Percentiles rank a stretch among this genome's conserved stretches.
phyloP scores from a whole-genome alignment of 345 rosid species.

The Gossypium arboreum region DNA sequence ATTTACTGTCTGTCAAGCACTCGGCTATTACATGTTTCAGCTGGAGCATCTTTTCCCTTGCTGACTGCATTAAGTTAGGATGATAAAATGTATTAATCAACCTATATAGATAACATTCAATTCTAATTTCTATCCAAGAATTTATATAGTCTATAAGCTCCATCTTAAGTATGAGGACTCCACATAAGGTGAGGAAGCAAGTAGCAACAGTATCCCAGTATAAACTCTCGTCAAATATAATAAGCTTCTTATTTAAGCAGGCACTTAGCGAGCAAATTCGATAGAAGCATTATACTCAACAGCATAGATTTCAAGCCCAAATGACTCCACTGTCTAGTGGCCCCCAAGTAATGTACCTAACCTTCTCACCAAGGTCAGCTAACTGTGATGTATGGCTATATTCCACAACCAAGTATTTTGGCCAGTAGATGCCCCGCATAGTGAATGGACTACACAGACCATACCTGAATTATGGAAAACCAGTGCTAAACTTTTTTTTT shows the following conservation, averaged over 20 bases:
- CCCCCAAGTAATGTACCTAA: slow-evolving; percentile 1
- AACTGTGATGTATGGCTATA: not conserved
- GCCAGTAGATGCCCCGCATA: not conserved
- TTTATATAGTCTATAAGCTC: not conserved
- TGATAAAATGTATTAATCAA: slow-evolving; percentile 1
- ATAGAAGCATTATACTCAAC: not conserved
- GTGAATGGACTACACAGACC: not conserved
- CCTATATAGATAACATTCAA: not conserved
- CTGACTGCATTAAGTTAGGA: slow-evolving; percentile 45
- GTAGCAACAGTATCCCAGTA: not conserved
- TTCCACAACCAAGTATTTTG: slow-evolving; percentile 10
- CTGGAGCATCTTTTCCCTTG: slow-evolving; percentile 62
- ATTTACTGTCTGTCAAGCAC: slow-evolving; percentile 43
- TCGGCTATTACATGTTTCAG: slow-evolving; percentile 51
- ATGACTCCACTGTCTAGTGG: not conserved
- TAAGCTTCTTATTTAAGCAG: slow-evolving; percentile 4
- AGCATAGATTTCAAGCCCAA: not conserved
- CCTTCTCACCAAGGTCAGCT: not conserved
- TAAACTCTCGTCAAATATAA: not conserved
- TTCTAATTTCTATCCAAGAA: not conserved
- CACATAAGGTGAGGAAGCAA: too few relatives aligned
- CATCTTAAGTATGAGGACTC: not conserved
- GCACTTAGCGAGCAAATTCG: not conserved
- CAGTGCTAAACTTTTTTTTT: not conserved
- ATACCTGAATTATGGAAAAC: not conserved